Base-by-base conservation (phyloP, 345 rosid genomes). In the Pugionium cornutum region DNA sequence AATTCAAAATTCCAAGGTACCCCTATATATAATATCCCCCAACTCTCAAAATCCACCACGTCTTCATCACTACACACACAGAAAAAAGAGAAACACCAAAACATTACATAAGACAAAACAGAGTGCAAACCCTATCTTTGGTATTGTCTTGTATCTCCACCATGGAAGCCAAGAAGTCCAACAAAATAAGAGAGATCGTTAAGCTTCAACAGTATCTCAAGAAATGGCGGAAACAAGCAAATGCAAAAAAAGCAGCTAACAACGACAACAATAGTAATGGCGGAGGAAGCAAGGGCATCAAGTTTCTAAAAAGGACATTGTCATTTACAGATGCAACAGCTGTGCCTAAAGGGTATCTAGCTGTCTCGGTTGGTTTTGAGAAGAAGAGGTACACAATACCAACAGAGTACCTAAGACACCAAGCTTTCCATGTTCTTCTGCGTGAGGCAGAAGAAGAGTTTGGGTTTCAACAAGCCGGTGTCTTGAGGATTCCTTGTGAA, bases 181-280 rank as follows among this genome's bases (percentile, higher is more conserved):
- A 86, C 85, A 91, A 88, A 78, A 91, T 91, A 69, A 88, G 84
- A 44, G 94, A 91, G 18, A 85, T 91, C 56, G 98, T 91, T 36
- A 85, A 84, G 80, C 96, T 86, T 77, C 97, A 81, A 50, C 92
- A 80, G 67, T 73, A 88, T 61, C 87, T 91, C 7, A 91, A 82
- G 89, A 91, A 91, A 71, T 91, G 98, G 98, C 79, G 87, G 71
- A 91, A 83, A 77, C 73, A 80, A 36, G 96, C 96, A 39, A 80
- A 67, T 64, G 57, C 83, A 56, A 68, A 92, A 27, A 77, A 69
- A 53, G 31, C 78, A 37, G 52, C 50, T 33, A 35, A 40, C 47
- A 51, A 30, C 45, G 62, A 51, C 41, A 52, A 63, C 60, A 60
- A 7, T 26, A 63, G 29, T 57, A 70, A 4, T 55, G 52, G 64